Evolutionary conservation across 441 rosid genomes (phyloP), one percentile per base, ranked within the genome.

Genomic region (Gossypium davidsonii): DNA sequence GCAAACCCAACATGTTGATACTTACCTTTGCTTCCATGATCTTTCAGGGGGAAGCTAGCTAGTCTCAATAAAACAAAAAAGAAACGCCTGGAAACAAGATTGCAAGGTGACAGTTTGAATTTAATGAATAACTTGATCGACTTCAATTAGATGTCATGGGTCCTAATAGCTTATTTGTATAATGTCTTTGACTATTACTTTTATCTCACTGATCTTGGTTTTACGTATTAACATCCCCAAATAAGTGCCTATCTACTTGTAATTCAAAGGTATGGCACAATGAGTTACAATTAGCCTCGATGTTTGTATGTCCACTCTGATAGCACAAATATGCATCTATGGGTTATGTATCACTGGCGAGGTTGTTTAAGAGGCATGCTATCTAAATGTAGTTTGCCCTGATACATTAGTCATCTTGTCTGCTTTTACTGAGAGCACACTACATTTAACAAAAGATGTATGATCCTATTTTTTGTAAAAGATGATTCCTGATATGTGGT

Each of bases 41-140:
- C 48, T 79, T 68, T 75, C 84, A 93, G 98, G 74, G 91, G 73
- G 77, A 90, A 87, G 83, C 79, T 88, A 77, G 78, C 85, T 69
- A 83, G 78, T 77, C 60, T 82, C 61, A 68, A 87, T 77, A 95
- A 87, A 81, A 83, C 88, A 44, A 95, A 88, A 84, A 83, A 93
- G 81, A 90, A 89, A 82, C 83, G 79, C 61, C 78, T 90, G 49
- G 98, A 91, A 80, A 80, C 85, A 78, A 88, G 78, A 83, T 87
- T 92, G 67, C 88, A 85, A 87, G 99, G 98, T 92, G 84, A 71
- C 37, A 44, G 37, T 59, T 11, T 37, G 21, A 44, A 31, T 59
- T 44, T 31, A 70, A 31, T 55, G 20, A 34, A 34, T 18, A 7
- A 15, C 26, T n/a, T 11, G 14, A 52, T 70, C 34, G 26, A 34